These are phyloP conservation scores for Coffea humblotiana DNA, from an alignment of 305 asterid genomes.

Conservation along the genomic window DNA sequence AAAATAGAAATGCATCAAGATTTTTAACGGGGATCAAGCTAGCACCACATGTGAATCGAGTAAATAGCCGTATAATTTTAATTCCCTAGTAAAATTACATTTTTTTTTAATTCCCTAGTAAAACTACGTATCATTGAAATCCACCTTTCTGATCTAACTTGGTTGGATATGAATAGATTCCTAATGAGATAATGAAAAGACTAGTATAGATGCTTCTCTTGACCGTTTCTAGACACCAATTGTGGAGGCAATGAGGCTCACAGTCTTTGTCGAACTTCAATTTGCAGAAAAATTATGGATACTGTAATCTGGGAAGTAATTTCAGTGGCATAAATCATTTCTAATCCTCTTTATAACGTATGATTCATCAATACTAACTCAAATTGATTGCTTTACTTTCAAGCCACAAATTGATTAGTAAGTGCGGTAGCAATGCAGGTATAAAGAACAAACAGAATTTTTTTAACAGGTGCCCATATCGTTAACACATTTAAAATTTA, in stretches of 20 bases:
- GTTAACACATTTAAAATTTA: no score
- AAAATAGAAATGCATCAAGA: not conserved
- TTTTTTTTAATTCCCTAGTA: no score
- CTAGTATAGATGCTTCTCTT: not conserved
- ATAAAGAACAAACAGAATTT: no score
- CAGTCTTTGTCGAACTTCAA: not conserved
- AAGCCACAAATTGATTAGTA: no score
- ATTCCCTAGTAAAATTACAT: not conserved
- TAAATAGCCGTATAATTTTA: not conserved
- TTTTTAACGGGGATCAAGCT: not conserved
- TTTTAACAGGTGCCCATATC: no score
- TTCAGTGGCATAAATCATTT: not conserved
- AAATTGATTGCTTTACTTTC: no score
- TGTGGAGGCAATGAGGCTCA: not conserved
- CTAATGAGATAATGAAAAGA: not conserved
- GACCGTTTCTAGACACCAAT: not conserved
- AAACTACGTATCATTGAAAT: not conserved
- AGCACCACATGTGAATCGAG: not conserved
- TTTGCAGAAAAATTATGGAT: not conserved
- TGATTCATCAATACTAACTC: not conserved
- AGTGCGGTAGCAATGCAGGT: no score
- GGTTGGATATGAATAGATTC: slow-evolving; percentile 7
- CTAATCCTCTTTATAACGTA: not conserved
- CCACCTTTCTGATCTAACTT: not conserved
- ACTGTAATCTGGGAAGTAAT: not conserved